Conservation (phyloP, 148 eudicot genomes). For the Fagopyrum homotropicum region DNA sequence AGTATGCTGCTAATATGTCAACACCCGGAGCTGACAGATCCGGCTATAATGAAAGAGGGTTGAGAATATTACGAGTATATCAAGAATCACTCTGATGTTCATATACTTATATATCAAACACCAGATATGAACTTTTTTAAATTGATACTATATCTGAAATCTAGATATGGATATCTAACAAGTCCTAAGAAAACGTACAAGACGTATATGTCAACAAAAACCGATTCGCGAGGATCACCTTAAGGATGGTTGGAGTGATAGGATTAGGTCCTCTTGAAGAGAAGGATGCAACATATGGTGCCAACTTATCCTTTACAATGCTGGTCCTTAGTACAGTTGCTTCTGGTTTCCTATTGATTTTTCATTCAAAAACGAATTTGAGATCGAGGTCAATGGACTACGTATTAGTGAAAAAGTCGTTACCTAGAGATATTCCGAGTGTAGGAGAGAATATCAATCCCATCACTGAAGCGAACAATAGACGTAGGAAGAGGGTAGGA, state of each 20-base stretch:
- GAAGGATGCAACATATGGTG: conserved; percentile 34
- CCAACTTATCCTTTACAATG: conserved; percentile 16
- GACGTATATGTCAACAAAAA: neutral
- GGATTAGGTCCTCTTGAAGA: conserved; percentile 67
- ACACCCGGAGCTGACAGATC: conserved; percentile 64
- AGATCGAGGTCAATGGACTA: too few relatives aligned
- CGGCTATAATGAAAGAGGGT: conserved; percentile 26
- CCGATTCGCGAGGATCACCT: conserved; percentile 25
- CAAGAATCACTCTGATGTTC: too few relatives aligned
- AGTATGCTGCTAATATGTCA: conserved; percentile 55
- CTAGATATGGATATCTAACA: too few relatives aligned
- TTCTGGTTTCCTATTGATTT: conserved; percentile 10
- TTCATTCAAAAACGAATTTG: too few relatives aligned
- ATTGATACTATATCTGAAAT: too few relatives aligned
- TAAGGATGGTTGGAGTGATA: conserved; percentile 40
- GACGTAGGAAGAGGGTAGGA: conserved; percentile 1
- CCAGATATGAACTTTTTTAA: too few relatives aligned
- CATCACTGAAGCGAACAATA: neutral
- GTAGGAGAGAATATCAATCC: neutral
- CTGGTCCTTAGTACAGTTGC: conserved; percentile 24
- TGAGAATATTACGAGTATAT: too few relatives aligned
- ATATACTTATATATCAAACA: too few relatives aligned
- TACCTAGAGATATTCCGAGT: neutral
- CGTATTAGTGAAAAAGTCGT: neutral
- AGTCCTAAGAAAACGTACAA: too few relatives aligned